Base-by-base conservation (phyloP, 345 rosid species). In the Erucastrum elatum region DNA sequence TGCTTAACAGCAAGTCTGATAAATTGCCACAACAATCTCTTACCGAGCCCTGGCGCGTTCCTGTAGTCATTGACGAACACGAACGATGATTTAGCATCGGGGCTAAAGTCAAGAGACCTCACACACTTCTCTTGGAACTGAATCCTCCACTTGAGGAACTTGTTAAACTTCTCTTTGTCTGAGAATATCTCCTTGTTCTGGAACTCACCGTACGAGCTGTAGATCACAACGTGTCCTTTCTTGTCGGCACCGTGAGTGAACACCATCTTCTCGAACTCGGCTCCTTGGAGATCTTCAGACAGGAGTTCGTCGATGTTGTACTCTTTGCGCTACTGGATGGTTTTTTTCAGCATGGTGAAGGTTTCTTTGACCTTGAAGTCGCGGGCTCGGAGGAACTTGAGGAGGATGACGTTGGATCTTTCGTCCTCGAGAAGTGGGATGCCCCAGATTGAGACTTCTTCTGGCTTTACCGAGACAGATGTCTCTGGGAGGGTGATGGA, bases 171-270 rank as follows among this genome's bases (percentile, higher is more conserved):
- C 82, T 87, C 94, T 61, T 86, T 91, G 65, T 90, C 91, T 0
- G 90, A 77, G 74, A 94, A 92, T 51, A 90, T 62, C 15, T 89
- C 90, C 83, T 87, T 94, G 84, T 85, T 84, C 80, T 87, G 92
- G 66, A 94, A 92, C 82, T 85, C 98, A 0, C 97, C 91, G 17
- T 86, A 90, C 11, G 88, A 92, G 82, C 91, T 94, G 73, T 94
- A 94, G 65, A 94, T 90, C 15, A 94, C 92, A 0, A 93, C 89
- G 66, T 89, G 98, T n/a, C 96, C 96, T 4, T 90, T 90, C 85
- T 80, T 88, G 66, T 92, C 97, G 15, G 76, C 70, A 13, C 98
- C 97, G 33, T 88, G 91, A 85, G 90, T 88, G 79, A 89, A 92
- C 46, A 94, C 97, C 17, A 87, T 85, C 75, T 92, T 90, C 66